Evolutionary conservation across 345 rosid species (phyloP).

Genomic region (Chamaenerion angustifolium): DNA sequence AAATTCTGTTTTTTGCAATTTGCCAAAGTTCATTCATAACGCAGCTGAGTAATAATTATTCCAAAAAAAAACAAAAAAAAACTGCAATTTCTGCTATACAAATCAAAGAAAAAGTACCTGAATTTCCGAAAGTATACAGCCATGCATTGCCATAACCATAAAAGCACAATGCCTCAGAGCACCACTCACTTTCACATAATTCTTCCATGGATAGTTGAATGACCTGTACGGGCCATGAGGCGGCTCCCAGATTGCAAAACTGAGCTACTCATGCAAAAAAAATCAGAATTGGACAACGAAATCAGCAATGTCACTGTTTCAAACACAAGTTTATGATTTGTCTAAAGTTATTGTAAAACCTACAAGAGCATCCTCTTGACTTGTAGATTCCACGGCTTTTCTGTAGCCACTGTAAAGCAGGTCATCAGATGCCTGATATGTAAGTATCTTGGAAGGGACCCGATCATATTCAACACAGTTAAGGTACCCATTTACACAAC

Average conservation of each 20-base stretch:
- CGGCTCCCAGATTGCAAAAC: constrained; percentile 96
- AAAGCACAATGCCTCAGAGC: constrained; percentile 93
- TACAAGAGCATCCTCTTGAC: constrained; percentile 95
- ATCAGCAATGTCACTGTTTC: constrained; percentile 4
- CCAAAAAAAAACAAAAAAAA: too few species aligned
- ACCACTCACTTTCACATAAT: constrained; percentile 76
- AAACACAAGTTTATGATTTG: not conserved
- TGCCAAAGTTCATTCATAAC: too few species aligned
- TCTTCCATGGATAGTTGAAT: constrained; percentile 79
- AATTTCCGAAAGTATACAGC: constrained; percentile 88
- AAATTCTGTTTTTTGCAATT: too few species aligned
- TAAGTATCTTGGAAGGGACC: constrained; percentile 74
- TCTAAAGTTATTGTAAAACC: constrained; percentile 3
- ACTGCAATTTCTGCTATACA: not conserved
- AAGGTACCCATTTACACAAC: constrained; percentile 71
- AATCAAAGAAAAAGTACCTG: constrained; percentile 34
- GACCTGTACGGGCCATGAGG: constrained; percentile 86
- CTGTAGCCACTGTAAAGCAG: constrained; percentile 78
- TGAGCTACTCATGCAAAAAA: constrained; percentile 33
- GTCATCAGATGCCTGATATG: constrained; percentile 83
- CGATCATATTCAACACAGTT: constrained; percentile 55
- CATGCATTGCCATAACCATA: constrained; percentile 89
- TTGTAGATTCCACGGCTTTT: constrained; percentile 74
- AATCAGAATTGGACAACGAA: not conserved
- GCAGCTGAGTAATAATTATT: too few species aligned